These are phyloP conservation scores for Arctostaphylos glauca DNA, from an alignment of 148 eudicot genomes.

Conservation along the genomic window DNA sequence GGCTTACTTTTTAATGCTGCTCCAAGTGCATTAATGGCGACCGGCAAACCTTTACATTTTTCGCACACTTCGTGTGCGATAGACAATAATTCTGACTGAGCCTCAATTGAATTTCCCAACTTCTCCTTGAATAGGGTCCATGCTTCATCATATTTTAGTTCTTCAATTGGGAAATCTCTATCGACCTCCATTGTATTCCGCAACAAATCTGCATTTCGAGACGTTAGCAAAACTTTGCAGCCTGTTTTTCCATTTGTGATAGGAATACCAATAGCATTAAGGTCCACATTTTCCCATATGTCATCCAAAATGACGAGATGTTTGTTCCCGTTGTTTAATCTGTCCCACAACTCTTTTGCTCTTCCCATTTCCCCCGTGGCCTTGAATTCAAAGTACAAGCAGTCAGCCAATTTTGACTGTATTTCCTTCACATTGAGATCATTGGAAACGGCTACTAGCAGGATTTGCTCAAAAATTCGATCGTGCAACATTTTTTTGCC, in stretches of 20 bases:
- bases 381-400: background rate
- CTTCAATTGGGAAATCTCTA: background rate
- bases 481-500: background rate
- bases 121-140: background rate
- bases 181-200: background rate
- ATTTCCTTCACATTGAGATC: background rate
- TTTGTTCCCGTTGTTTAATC: background rate
- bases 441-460: background rate
- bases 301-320: conserved; percentile 21
- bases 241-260: background rate
- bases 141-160: background rate
- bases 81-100: background rate
- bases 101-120: background rate
- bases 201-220: background rate
- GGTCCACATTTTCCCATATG: conserved; percentile 14
- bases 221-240: conserved; percentile 18
- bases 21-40: too few species aligned
- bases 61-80: background rate
- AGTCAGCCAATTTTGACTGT: background rate
- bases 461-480: background rate
- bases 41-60: too few species aligned
- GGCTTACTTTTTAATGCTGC: background rate
- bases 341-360: background rate
- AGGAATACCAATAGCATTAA: conserved; percentile 20
- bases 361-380: background rate